These are phyloP conservation scores for Termitomyces sp. DNA, from an alignment of 768 basidiomycete genomes.

Conservation along the genomic window DNA sequence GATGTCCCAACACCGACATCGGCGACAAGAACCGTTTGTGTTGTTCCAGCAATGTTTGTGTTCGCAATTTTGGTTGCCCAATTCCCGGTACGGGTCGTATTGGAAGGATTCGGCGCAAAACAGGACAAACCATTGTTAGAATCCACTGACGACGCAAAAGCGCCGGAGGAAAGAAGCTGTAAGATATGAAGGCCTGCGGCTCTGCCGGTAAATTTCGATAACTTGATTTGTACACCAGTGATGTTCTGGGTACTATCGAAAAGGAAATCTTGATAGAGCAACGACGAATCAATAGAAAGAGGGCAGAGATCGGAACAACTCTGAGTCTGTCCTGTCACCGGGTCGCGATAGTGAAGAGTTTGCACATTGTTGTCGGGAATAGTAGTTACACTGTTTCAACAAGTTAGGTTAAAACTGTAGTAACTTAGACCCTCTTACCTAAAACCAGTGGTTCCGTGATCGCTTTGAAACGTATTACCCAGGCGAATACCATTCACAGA, in stretches of 20 bases:
- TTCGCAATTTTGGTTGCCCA: conserved; percentile 64
- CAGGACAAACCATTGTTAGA: conserved; percentile 63
- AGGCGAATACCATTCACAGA: conserved; percentile 78
- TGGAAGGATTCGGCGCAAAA: conserved; percentile 72
- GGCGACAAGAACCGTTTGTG: conserved; percentile 67
- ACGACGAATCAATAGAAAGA: conserved; percentile 64
- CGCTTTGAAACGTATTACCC: conserved; percentile 82
- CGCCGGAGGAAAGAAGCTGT: conserved; percentile 90
- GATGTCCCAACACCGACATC: conserved; percentile 59
- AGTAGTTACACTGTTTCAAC: conserved; percentile 61
- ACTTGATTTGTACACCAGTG: conserved; percentile 84
- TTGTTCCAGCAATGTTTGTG: conserved; percentile 78
- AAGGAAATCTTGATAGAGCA: conserved; percentile 92
- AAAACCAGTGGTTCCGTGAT: conserved; percentile 84
- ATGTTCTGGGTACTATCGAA: conserved; percentile 60
- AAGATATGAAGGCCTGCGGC: conserved; percentile 83
- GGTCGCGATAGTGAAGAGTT: conserved; percentile 73
- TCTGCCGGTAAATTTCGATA: conserved; percentile 69
- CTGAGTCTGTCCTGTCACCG: conserved; percentile 61
- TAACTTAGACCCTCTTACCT: conserved; percentile 42
- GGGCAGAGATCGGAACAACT: conserved; percentile 82
- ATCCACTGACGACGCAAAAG: conserved; percentile 73
- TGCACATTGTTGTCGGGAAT: conserved; percentile 86
- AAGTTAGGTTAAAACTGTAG: conserved; percentile 2
- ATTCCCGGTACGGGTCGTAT: conserved; percentile 55